phyloP scores from a whole-genome alignment of 768 basidiomycete genomes.

The Exidia glandulosa region DNA sequence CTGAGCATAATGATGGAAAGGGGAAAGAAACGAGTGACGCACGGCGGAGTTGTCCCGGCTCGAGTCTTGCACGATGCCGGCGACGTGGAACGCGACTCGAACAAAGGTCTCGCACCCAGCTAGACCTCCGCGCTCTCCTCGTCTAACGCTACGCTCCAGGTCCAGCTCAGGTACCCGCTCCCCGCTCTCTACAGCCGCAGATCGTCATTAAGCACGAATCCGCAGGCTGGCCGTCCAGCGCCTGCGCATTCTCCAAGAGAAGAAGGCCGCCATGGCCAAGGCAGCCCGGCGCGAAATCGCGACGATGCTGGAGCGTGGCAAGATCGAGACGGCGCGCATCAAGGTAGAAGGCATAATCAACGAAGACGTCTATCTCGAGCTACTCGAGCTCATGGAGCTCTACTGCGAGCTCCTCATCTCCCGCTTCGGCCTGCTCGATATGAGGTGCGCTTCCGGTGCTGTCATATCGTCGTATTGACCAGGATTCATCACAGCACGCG shows the following conservation, averaged over 20 bases:
- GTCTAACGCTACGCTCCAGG: neutral
- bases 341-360: constrained; percentile 82
- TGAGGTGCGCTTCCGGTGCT: constrained; percentile 46
- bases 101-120: constrained; percentile 10
- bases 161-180: constrained; percentile 8
- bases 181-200: constrained; percentile 6
- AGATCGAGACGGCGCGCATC: constrained; percentile 74
- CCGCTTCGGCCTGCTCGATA: constrained; percentile 84
- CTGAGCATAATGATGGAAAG: no score
- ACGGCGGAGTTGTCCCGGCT: no score
- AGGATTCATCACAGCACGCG: constrained; percentile 36
- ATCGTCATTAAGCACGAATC: neutral
- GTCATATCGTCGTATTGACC: neutral
- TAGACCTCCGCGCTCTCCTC: neutral
- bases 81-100: constrained; percentile 11
- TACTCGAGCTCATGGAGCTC: constrained; percentile 85
- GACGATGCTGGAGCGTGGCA: constrained; percentile 62
- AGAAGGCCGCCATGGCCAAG: constrained; percentile 82
- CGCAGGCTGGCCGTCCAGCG: constrained; percentile 74
- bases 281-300: constrained; percentile 69
- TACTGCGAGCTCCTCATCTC: constrained; percentile 92
- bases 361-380: constrained; percentile 75
- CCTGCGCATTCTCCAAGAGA: constrained; percentile 77
- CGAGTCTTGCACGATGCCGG: neutral
- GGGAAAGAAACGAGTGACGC: no score